Percentiles rank a stretch among this genome's conserved stretches.
These are phyloP conservation scores for Tricholoma matsutake DNA, from an alignment of 768 basidiomycete species.

Conservation along the genomic window DNA sequence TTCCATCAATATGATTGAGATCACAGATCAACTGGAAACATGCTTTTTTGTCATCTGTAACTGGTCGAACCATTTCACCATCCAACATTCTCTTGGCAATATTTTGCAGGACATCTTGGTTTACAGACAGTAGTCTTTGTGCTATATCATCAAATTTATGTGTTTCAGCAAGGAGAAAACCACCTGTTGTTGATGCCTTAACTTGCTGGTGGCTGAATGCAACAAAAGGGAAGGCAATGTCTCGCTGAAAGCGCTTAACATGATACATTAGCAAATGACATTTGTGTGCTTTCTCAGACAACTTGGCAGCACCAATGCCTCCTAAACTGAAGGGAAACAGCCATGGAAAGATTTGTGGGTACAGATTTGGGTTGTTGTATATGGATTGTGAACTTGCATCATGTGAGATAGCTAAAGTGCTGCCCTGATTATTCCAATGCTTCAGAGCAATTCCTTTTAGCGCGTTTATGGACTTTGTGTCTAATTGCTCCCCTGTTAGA, in stretches of 20 bases:
- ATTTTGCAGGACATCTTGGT: too few species aligned
- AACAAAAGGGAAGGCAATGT: too few species aligned
- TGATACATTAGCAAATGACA: conserved; percentile 28
- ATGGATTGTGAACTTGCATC: background rate
- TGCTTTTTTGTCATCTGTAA: too few species aligned
- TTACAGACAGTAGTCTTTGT: too few species aligned
- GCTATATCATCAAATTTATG: too few species aligned
- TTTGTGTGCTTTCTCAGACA: conserved; percentile 15
- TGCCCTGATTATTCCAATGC: background rate
- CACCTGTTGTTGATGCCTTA: conserved; percentile 15
- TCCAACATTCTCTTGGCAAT: too few species aligned
- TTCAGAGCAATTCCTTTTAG: background rate
- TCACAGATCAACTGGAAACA: too few species aligned
- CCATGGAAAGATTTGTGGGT: background rate
- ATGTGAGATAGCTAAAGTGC: too few species aligned
- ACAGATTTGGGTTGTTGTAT: too few species aligned
- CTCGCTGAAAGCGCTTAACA: conserved; percentile 30
- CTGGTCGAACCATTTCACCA: too few species aligned
- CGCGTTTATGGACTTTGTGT: background rate
- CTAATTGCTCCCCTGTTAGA: background rate
- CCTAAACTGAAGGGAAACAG: background rate
- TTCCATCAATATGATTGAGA: too few species aligned
- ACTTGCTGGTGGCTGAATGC: conserved; percentile 24
- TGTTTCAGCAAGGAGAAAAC: too few species aligned
- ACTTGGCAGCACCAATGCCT: background rate